Base-by-base conservation (phyloP, 73 alveolate genomes). In the Symbiodinium natans region DNA sequence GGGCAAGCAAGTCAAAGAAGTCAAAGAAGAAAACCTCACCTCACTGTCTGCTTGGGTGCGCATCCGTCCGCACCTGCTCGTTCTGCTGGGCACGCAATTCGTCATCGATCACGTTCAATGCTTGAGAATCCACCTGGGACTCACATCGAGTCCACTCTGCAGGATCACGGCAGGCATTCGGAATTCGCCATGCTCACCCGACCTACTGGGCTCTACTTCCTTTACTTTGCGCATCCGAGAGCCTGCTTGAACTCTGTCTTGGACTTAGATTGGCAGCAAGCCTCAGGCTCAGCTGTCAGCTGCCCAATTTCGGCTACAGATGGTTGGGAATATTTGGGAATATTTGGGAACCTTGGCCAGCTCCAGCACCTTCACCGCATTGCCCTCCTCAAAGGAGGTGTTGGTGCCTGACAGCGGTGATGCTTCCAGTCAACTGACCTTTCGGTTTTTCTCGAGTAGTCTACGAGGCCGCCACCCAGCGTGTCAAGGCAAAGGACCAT, bases 201-300 rank as follows among this genome's bases (percentile, higher is more conserved):
- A 15, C 23, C 71, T 52, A 0, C 80, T 6, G 23, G 71, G 36
- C 29, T 25, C 80, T 27, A 23, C 40, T 5, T n/a, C 40, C 77
- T 23, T 46, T 63, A 3, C 80, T n/a, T 7, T 23, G 36, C 36
- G 17, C 80, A 7, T 4, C 43, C 84, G 82, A 1, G 17, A 39
- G 27, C 97, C 97, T 90, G 97, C 68, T 90, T 90, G 88, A 90
- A 90, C 88, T 90, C 97, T n/a, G 97, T 90, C 97, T 90, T 90
- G 82, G 97, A 90, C 88, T 90, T 90, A 75, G 89, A 90, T 80
- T 90, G 97, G 80, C 89, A 41, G 39, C 97, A 90, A 39, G 97
- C 97, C 97, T 90, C 7, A 23, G 41, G 54, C 68, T 3, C 38
- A 52, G 71, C 71, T 52, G n/a, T 21, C 71, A 15, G 29, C 71